Evolutionary conservation across 1,139 yeast genomes (phyloP), one percentile per base, ranked within the genome.

Genomic region (Yamadazyma blattariae): DNA sequence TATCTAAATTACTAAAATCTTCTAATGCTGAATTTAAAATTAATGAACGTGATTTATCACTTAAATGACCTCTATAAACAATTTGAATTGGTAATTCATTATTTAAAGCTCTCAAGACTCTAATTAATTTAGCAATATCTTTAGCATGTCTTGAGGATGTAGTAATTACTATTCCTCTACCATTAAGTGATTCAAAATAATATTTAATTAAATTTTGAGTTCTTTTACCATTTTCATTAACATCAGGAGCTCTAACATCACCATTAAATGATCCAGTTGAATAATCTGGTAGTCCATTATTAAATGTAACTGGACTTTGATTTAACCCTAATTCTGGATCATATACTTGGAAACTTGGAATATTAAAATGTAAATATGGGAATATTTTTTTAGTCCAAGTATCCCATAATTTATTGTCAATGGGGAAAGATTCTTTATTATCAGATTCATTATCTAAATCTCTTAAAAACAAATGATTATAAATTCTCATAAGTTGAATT

Each of bases 81-180:
- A 70, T 56, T 42, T 70, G 71, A 14, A 70, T 67, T 0, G 76
- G 76, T 3, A 68, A 45, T 25, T 49, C 41, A 40, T 67, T 67
- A 41, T 69, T 58, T 37, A 65, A 40, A 1, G 73, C 74, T 15
- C 76, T 52, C 14, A 70, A 48, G 1, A 67, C 56, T 16, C 68
- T 45, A 11, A 70, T 56, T 24, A 70, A 49, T 37, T 60, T 58
- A 15, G 58, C 49, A n/a, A 67, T 38, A 27, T 69, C 74, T 24
- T 50, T 50, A 3, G 59, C 46, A 41, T 66, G 65, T 29, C 54
- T 50, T 7, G 65, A 52, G 6, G 65, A 36, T 1, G 64, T 67
- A 0, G 73, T 58, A 1, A 70, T 47, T 1, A 67, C 72, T 10
- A 70, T 68, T 0, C 76, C 76, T 30, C 48, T 47, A 7, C 75